Percentiles rank a stretch among this genome's conserved stretches.
phyloP scores from a whole-genome alignment of 2,329 filamentous ascomycete species.

The Pseudohalonectria lignicola region DNA sequence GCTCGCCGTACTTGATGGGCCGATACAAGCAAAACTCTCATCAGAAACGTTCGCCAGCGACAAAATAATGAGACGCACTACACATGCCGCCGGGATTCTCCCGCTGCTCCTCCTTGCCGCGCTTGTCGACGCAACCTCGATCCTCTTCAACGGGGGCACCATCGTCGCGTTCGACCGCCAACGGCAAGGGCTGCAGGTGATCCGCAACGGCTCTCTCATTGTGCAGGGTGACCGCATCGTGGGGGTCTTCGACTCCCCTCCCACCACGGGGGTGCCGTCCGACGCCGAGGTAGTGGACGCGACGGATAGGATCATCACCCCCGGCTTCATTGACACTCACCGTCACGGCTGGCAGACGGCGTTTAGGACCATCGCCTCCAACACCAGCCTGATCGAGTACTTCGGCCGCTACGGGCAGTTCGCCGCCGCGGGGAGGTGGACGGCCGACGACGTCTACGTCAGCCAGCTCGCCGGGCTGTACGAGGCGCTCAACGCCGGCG shows the following conservation, averaged over 20 bases:
- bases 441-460: slow-evolving; percentile 32
- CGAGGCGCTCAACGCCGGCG: slow-evolving; percentile 39
- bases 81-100: background rate
- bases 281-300: slow-evolving; percentile 32
- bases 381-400: slow-evolving; percentile 38
- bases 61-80: background rate
- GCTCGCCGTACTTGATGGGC: too few relatives aligned
- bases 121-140: slow-evolving; percentile 8
- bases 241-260: slow-evolving; percentile 13
- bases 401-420: slow-evolving; percentile 27
- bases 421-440: slow-evolving; percentile 19
- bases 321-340: slow-evolving; percentile 47
- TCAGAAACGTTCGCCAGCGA: too few relatives aligned
- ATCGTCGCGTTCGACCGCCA: slow-evolving; percentile 27
- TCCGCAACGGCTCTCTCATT: slow-evolving; percentile 28
- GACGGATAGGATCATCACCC: slow-evolving; percentile 37
- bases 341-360: slow-evolving; percentile 45
- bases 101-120: background rate
- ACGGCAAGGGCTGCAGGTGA: slow-evolving; percentile 20
- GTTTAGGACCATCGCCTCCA: slow-evolving; percentile 38
- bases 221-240: slow-evolving; percentile 25
- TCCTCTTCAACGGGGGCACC: slow-evolving; percentile 20
- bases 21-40: too few relatives aligned
- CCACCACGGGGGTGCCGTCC: background rate
- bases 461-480: slow-evolving; percentile 33